These are phyloP conservation scores for Phytopythium aichiense DNA, from an alignment of 352 stramenopile genomes.

Conservation along the genomic window DNA sequence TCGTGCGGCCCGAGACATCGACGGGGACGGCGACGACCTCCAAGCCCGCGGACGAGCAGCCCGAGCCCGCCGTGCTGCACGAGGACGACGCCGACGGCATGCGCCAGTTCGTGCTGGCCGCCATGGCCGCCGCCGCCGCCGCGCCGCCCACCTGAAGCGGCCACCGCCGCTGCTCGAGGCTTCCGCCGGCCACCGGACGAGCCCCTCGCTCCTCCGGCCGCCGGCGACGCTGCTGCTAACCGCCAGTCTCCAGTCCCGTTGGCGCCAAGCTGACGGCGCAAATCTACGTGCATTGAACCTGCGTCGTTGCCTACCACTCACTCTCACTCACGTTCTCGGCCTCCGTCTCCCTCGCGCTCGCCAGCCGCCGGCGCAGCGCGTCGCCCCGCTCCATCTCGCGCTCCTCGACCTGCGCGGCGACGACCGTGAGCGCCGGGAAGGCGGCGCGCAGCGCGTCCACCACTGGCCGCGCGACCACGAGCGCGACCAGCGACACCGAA, in stretches of 20 bases:
- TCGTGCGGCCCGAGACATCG: conserved; percentile 41
- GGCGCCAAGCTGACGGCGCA: too few species aligned
- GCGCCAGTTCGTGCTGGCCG: conserved; percentile 16
- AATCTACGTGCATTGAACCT: neutral
- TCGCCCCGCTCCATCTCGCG: too few species aligned
- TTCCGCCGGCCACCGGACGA: conserved; percentile 2
- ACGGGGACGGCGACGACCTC: too few species aligned
- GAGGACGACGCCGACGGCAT: conserved; percentile 40
- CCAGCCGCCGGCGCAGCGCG: too few species aligned
- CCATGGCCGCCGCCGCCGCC: neutral
- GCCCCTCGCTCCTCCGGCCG: neutral
- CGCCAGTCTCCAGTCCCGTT: neutral
- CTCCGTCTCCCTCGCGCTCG: too few species aligned
- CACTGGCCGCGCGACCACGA: conserved; percentile 31
- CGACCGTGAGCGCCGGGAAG: conserved; percentile 25
- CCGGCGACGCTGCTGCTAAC: neutral
- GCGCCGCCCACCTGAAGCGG: too few species aligned
- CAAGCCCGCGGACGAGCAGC: neutral
- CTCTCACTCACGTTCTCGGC: neutral
- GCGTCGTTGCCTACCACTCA: too few species aligned
- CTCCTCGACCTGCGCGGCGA: conserved; percentile 20
- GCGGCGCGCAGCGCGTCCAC: conserved; percentile 26
- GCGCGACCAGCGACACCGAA: conserved; percentile 39
- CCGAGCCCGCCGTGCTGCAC: conserved; percentile 27
- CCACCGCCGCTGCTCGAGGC: too few species aligned